A percentile compares a stretch with the other conserved stretches of the same genome.
phyloP scores from a whole-genome alignment of 768 basidiomycete species.

The Pisolithus microcarpus region DNA sequence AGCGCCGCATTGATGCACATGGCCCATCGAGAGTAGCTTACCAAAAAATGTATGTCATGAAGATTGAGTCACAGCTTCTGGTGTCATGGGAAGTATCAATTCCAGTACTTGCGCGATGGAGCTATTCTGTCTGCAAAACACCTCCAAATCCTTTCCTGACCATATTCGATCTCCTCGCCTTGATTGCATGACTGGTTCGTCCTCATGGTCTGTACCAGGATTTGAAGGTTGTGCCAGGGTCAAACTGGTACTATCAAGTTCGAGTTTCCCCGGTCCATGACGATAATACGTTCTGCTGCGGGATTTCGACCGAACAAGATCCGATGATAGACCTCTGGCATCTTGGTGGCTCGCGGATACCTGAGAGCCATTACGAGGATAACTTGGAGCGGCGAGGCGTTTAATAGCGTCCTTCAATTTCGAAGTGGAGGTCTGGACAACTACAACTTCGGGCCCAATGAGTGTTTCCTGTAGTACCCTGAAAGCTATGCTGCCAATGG shows the following conservation, averaged over 20 bases:
- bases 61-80: constrained; percentile 30
- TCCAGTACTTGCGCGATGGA: constrained; percentile 70
- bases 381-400: constrained; percentile 18
- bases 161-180: constrained; percentile 48
- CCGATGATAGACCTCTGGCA: constrained; percentile 18
- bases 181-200: constrained; percentile 25
- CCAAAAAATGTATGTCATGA: constrained; percentile 14
- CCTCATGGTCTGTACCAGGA: constrained; percentile 26
- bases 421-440: constrained; percentile 16
- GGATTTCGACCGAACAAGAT: constrained; percentile 59
- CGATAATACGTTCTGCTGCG: constrained; percentile 63
- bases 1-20: constrained; percentile 2
- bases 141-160: constrained; percentile 78
- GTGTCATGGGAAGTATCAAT: constrained; percentile 46
- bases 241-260: constrained; percentile 39
- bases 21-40: constrained; percentile 12
- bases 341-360: constrained; percentile 21
- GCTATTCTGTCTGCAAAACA: constrained; percentile 87
- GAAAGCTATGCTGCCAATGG: constrained; percentile 72
- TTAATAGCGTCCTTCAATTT: constrained; percentile 30
- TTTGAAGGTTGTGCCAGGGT: constrained; percentile 20
- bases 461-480: constrained; percentile 81
- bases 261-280: constrained; percentile 56
- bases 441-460: constrained; percentile 35
- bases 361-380: constrained; percentile 16